Evolutionary conservation across 495 filamentous ascomycete species (phyloP).

Genomic region (Penicillium arizonense): DNA sequence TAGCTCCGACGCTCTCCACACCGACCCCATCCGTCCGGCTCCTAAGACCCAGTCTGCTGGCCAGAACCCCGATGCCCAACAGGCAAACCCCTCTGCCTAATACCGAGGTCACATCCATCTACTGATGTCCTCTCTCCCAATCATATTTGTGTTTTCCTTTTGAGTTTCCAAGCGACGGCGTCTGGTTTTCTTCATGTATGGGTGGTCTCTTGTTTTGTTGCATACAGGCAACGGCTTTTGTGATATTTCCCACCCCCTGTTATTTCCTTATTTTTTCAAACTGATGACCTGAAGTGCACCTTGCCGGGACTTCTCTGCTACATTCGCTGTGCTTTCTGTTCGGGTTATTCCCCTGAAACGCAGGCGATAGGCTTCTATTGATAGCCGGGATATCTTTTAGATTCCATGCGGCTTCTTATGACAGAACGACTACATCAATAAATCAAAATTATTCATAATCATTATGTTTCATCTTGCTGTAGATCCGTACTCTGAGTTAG

Average conservation of each 20-base stretch:
- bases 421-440: neutral
- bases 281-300: constrained; percentile 15
- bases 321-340: neutral
- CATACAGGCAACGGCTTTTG: constrained; percentile 4
- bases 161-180: constrained; percentile 39
- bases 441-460: neutral
- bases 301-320: constrained; percentile 2
- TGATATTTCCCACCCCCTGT: constrained; percentile 1
- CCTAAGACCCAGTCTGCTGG: constrained; percentile 23
- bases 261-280: constrained; percentile 8
- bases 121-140: constrained; percentile 4
- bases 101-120: constrained; percentile 8
- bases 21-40: constrained; percentile 20
- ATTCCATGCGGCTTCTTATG: neutral
- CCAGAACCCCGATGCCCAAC: constrained; percentile 10
- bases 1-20: constrained; percentile 35
- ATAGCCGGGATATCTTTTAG: neutral
- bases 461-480: neutral
- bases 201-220: constrained; percentile 3
- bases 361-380: neutral
- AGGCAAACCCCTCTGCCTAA: constrained; percentile 14
- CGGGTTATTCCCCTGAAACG: neutral
- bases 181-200: constrained; percentile 22
- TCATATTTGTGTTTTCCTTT: constrained; percentile 7
- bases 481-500: neutral